Percentiles rank a stretch among this genome's conserved stretches.
These are phyloP conservation scores for Ogataea philodendri DNA, from an alignment of 805 yeast species.

Conservation along the genomic window DNA sequence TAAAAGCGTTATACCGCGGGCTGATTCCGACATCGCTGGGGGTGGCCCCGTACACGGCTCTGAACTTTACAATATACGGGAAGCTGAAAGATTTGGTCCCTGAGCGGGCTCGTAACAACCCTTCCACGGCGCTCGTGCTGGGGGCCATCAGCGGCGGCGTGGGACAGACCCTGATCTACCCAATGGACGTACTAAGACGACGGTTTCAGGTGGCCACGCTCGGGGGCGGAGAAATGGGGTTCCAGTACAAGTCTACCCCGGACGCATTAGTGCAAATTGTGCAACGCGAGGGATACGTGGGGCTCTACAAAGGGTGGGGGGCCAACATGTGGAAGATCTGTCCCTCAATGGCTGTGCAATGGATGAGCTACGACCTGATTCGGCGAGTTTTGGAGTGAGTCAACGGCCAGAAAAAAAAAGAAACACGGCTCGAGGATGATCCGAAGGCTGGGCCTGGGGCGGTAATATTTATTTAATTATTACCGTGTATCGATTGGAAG, in stretches of 20 bases:
- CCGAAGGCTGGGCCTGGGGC: no score
- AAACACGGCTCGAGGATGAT: no score
- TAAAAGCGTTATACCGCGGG: conserved; percentile 77
- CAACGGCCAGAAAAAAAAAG: no score
- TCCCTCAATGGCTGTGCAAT: conserved; percentile 94
- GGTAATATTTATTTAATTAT: no score
- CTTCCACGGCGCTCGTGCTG: conserved; percentile 58
- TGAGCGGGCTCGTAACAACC: conserved; percentile 22
- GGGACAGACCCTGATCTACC: conserved; percentile 88
- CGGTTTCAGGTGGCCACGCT: conserved; percentile 88
- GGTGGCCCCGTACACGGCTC: conserved; percentile 94
- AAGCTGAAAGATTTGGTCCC: conserved; percentile 60
- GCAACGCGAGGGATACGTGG: conserved; percentile 66
- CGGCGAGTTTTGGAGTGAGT: conserved; percentile 34
- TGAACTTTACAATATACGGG: conserved; percentile 89
- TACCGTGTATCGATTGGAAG: no score
- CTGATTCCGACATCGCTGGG: conserved; percentile 88
- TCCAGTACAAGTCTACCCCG: conserved; percentile 69
- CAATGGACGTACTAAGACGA: conserved; percentile 84
- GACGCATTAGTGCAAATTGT: conserved; percentile 75
- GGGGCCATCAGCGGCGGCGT: conserved; percentile 89
- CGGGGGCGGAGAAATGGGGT: conserved; percentile 76
- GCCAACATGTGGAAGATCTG: conserved; percentile 87
- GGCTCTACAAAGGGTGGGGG: conserved; percentile 69
- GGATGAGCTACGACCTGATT: conserved; percentile 80